Base-by-base conservation (phyloP, 495 filamentous ascomycete genomes). In the Hamigera avellanea region DNA sequence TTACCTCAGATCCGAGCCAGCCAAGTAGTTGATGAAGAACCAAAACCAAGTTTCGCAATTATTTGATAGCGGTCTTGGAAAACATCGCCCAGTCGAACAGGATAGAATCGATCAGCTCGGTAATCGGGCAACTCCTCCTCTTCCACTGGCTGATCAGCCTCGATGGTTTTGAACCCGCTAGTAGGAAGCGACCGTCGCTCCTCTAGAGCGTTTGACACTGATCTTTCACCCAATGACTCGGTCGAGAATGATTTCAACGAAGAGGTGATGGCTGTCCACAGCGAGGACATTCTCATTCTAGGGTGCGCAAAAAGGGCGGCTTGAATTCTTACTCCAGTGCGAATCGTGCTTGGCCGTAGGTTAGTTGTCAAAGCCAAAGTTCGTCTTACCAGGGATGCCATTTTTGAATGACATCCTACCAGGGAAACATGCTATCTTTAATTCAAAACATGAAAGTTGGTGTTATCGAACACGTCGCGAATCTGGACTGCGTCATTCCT, bases 11-110 rank as follows among this genome's bases (percentile, higher is more conserved):
- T 72, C 68, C 60, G 54, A 26, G 58, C 62, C 12, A 74, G 52
- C 69, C 68, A 73, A 14, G 60, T 67, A 2, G 70, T 75, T 8
- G 70, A 74, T 17, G 46, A 56, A 10, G 61, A 44, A 25, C 70
- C 69, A 45, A 58, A 75, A 13, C 72, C 69, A 21, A 74, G 57
- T 50, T 76, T 76, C 23, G 62, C 61, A n/a, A 73, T 36, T 34
- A 68, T 49, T 47, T 73, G 63, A 45, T 73, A 76, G 29, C 57
- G 60, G 17, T 55, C 54, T 35, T 55, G 37, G 35, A 69, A 52
- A 17, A 69, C 37, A 35, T 73, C 59, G 28, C 67, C 67, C 27
- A 73, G 60, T 38, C 46, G 48, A 32, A 65, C 66, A 6, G 69
- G 69, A 52, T 66, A 75, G 53, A 65, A 73, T 35, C 59, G 56